Base-by-base conservation (phyloP, 1,139 yeast genomes). In the Insectozyma bohioensis region DNA sequence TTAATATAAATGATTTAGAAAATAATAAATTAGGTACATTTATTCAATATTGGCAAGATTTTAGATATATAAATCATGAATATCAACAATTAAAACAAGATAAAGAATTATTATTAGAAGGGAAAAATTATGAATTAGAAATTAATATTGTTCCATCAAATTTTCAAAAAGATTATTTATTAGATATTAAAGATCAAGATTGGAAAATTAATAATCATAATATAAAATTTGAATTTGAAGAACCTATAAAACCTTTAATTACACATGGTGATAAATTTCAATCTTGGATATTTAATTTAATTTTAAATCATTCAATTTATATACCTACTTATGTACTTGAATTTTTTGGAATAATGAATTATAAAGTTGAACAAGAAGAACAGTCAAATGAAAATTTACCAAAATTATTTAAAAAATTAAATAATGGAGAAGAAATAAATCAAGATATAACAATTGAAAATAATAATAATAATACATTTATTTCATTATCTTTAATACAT, bases 11-110 rank as follows among this genome's bases (percentile, higher is more conserved):
- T 39, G 53, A 62, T 32, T 30, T 40, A 2, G 35, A 34, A 1
- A 28, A 33, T 2, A 47, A 48, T 9, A 49, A 52, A 33, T 45
- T 69, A 24, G 75, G 75, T 0, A 36, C 67, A 3, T 58, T 59
- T 29, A 42, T 65, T 8, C 53, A 54, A 6, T 67, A 51, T 36
- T 69, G 75, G 75, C 49, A 52, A 31, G 72, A 65, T 35, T 51
- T 42, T 29, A 46, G 68, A 18, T 53, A 37, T 34, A 40, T 64
- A 12, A 56, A 59, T 40, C 59, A 54, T 23, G 55, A 60, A 33
- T 44, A 45, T 29, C 34, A 32, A 16, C 8, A 31, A 15, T 17
- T 34, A 12, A 37, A 27, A 12, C 26, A 25, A 1, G 16, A 35
- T 3, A 30, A 30, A 8, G 33, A 20, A 7, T 12, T 36, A n/a